phyloP scores from a whole-genome alignment of 176 grass and related monocot genomes.

The Oryza nivara region DNA sequence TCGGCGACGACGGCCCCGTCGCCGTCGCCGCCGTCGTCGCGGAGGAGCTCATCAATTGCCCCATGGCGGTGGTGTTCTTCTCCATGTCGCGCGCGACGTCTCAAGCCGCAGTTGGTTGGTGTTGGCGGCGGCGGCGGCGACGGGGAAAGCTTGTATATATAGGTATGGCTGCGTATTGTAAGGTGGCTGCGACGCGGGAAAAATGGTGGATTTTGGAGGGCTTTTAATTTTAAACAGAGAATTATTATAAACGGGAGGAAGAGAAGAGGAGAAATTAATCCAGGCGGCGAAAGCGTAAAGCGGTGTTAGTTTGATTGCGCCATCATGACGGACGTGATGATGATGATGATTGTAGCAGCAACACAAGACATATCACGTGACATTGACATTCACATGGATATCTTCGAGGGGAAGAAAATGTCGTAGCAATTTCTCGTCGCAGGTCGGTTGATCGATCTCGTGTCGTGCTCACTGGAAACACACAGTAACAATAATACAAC shows the following conservation, averaged over 20 bases:
- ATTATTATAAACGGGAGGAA: background rate
- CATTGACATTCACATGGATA: too few relatives aligned
- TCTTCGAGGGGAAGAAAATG: too few relatives aligned
- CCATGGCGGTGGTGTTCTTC: background rate
- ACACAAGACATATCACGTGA: too few relatives aligned
- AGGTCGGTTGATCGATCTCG: too few relatives aligned
- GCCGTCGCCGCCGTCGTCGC: background rate
- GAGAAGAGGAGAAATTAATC: background rate
- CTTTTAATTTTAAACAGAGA: background rate
- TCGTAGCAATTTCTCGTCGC: too few relatives aligned
- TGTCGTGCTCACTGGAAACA: too few relatives aligned
- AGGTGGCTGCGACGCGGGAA: background rate
- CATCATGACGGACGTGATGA: background rate
- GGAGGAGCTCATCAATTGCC: background rate
- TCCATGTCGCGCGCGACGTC: conserved; percentile 19
- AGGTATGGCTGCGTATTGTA: too few relatives aligned
- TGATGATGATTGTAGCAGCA: background rate
- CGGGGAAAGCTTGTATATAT: background rate
- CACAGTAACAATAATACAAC: too few relatives aligned
- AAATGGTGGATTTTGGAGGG: background rate
- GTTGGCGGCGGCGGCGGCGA: background rate
- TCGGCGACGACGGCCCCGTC: conserved; percentile 30
- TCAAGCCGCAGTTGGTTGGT: background rate
- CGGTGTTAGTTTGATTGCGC: background rate
- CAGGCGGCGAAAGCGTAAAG: background rate